Evolutionary conservation across 1,284 basidiomycete genomes (phyloP), one percentile per base, ranked within the genome.

Genomic region (Ustilago hordei): DNA sequence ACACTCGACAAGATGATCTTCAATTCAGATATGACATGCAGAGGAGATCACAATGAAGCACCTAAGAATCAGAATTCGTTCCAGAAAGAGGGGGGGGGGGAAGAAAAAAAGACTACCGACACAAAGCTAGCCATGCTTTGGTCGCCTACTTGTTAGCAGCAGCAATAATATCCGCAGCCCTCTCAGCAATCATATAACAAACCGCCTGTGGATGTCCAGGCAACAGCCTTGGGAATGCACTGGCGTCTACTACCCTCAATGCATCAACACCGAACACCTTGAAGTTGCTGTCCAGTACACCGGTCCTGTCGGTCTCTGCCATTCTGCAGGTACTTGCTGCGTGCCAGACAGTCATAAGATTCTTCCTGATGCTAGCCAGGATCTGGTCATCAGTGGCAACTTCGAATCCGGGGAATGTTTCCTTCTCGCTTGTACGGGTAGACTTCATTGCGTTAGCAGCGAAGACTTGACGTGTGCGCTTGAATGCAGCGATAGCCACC

Each of bases 221-320:
- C 17, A 74, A 54, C 60, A 79, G 48, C 17, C 55, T 48, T n/a
- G 87, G 87, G 78, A 89, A 87, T n/a, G 89, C 84, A 35, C 87
- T 88, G 0, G 88, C 89, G 73, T 90, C 89, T 13, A 89, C 87
- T 9, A 90, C 85, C 5, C 89, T 84, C 50, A 90, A 69, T 0
- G 87, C 87, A 6, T 81, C 62, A 6, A 88, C 82, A 1, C 88
- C 89, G 62, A 90, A 88, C 17, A 90, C 89, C 8, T 75, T 81
- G 55, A 90, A 82, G 64, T 87, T 77, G 1, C 88, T 84, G 61
- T 89, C 88, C 4, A 90, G 87, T 0, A 89, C 90, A 38, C 88
- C 89, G 34, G 80, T 82, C 11, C 66, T 64, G 0, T 80, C 80
- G 12, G 60, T 67, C 19, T 69, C 70, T 7, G 86, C 87, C 81